Evolutionary conservation across 2,329 filamentous ascomycete genomes (phyloP).

Genomic region (Ophiocordyceps unilateralis): DNA sequence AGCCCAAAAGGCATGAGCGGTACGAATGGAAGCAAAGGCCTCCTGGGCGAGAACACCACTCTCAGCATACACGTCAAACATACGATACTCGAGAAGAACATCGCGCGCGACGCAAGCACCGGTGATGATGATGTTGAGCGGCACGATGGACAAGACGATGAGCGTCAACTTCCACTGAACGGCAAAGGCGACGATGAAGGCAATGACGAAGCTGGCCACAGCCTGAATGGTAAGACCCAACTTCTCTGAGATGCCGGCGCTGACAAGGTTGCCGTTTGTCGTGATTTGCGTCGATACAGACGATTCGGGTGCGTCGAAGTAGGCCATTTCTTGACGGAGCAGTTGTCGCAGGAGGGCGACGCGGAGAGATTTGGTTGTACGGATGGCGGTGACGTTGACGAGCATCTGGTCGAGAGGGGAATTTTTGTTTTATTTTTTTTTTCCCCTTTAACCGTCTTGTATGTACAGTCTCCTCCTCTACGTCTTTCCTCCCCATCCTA

Average conservation of each 20-base stretch:
- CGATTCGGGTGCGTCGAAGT: constrained; percentile 30
- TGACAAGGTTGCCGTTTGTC: constrained; percentile 28
- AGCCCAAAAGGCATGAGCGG: constrained; percentile 32
- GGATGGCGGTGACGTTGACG: constrained; percentile 19
- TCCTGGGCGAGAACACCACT: constrained; percentile 30
- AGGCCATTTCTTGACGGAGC: constrained; percentile 33
- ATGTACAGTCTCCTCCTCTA: too few relatives aligned
- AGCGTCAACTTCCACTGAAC: constrained; percentile 24
- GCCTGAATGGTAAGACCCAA: constrained; percentile 23
- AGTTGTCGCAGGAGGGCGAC: constrained; percentile 20
- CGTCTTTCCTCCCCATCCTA: too few relatives aligned
- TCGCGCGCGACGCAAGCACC: constrained; percentile 20
- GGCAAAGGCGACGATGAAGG: constrained; percentile 22
- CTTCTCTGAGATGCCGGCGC: constrained; percentile 27
- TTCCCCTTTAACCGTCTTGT: too few relatives aligned
- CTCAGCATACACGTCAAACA: constrained; percentile 24
- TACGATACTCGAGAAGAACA: constrained; percentile 22
- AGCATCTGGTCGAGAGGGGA: constrained; percentile 6
- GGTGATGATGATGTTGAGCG: constrained; percentile 23
- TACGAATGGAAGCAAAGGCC: constrained; percentile 28
- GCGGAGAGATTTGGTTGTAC: constrained; percentile 18
- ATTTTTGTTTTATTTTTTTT: too few relatives aligned
- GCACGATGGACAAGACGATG: constrained; percentile 27
- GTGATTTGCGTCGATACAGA: constrained; percentile 29
- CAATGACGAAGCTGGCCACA: constrained; percentile 20